These are phyloP conservation scores for Metschnikowia koreensis DNA, from an alignment of 805 yeast genomes.

Conservation along the genomic window DNA sequence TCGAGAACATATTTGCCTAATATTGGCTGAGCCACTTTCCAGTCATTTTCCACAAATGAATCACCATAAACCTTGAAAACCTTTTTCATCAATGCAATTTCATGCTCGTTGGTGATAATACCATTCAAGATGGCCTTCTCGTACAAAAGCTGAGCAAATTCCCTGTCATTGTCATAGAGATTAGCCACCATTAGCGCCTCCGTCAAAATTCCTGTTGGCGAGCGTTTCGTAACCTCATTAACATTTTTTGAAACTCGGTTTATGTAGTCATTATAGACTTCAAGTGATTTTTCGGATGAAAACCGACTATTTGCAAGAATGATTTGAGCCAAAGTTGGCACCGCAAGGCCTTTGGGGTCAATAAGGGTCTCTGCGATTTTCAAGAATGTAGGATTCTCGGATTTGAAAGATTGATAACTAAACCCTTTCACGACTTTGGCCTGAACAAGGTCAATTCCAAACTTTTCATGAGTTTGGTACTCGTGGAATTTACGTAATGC, in stretches of 20 bases:
- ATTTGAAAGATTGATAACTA: conserved; percentile 39
- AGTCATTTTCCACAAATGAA: conserved; percentile 37
- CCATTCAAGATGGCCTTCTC: conserved; percentile 45
- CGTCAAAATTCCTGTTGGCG: conserved; percentile 44
- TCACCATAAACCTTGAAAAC: conserved; percentile 51
- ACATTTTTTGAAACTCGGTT: conserved; percentile 30
- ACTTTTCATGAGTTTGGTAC: conserved; percentile 38
- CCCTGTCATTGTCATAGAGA: conserved; percentile 48
- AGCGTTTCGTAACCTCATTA: conserved; percentile 29
- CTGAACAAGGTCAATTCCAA: conserved; percentile 42
- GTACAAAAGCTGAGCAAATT: conserved; percentile 50
- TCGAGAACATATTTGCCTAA: conserved; percentile 32
- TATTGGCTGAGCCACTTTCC: conserved; percentile 28
- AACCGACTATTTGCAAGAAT: conserved; percentile 43
- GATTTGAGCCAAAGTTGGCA: conserved; percentile 37
- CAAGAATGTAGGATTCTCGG: conserved; percentile 24
- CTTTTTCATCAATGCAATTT: conserved; percentile 40
- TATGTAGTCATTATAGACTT: conserved; percentile 47
- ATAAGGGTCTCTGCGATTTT: conserved; percentile 39
- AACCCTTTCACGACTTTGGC: conserved; percentile 40
- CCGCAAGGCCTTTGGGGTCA: conserved; percentile 26
- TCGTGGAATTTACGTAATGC: conserved; percentile 39
- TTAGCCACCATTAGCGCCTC: conserved; percentile 47
- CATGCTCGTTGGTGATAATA: conserved; percentile 38
- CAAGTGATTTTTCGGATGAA: conserved; percentile 39